Evolutionary conservation across 331 rosid genomes (phyloP).

Genomic region (Quercus lobata): DNA sequence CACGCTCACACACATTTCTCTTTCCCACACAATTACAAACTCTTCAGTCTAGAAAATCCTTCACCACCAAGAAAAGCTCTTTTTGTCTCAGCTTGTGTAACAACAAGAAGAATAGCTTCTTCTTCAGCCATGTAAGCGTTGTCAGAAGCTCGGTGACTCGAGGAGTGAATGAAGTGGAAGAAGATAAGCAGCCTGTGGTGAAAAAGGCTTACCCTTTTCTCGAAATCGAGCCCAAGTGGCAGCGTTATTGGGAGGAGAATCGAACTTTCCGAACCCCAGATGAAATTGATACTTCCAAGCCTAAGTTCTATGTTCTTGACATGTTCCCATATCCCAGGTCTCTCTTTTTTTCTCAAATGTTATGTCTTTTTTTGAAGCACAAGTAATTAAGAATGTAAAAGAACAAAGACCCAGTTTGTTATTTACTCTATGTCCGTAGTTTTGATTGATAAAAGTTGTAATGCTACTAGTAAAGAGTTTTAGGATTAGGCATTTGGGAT

Average conservation of each 20-base stretch:
- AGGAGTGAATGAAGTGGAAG: slow-evolving; percentile 23
- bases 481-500: neutral
- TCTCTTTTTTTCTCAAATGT: neutral
- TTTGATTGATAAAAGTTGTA: neutral
- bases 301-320: slow-evolving; percentile 83
- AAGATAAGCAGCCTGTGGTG: slow-evolving; percentile 20
- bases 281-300: slow-evolving; percentile 67
- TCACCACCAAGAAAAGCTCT: neutral
- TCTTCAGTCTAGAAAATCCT: slow-evolving; percentile 20
- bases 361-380: neutral
- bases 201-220: slow-evolving; percentile 64
- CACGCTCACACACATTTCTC: slow-evolving; percentile 10
- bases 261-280: slow-evolving; percentile 73
- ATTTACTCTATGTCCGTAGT: neutral
- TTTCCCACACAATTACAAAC: slow-evolving; percentile 8
- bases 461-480: neutral
- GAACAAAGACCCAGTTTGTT: neutral
- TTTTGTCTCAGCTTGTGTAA: slow-evolving; percentile 18
- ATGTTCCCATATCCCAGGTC: slow-evolving; percentile 97
- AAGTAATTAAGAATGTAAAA: neutral
- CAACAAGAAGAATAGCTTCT: neutral
- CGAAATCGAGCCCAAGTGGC: slow-evolving; percentile 88
- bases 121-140: slow-evolving; percentile 11
- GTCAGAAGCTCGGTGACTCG: slow-evolving; percentile 26
- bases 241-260: slow-evolving; percentile 68